Evolutionary conservation across 139 green algal genomes (phyloP), one percentile per base, ranked within the genome.

Genomic region (Bryopsis sp.): DNA sequence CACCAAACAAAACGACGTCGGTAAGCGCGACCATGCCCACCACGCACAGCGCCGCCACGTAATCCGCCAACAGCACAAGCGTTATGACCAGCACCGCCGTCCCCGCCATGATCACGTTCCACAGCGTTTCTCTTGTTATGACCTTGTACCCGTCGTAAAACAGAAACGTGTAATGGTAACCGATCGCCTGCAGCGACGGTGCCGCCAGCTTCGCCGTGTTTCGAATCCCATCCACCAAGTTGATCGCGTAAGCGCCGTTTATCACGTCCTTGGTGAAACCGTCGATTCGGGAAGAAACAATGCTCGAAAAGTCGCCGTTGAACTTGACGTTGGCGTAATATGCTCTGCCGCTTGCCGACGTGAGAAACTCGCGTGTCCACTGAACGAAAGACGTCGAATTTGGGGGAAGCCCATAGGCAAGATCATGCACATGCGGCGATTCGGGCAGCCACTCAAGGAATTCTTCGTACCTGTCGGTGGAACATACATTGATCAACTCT

Each of bases 121-220:
- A 58, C 2, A 83, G 34, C 1, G 74, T 75, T 47, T 79, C 71
- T 19, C 2, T 32, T 32, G 59, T 39, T 54, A 86, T 79, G 31
- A 62, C 62, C 34, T 78, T 75, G 74, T 81, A 86, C 36, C 78
- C 73, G 57, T 86, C 80, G 57, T 75, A 81, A 67, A 74, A 83
- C 3, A 74, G 64, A 58, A 76, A 39, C 54, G 64, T 47, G 74
- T 62, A 28, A 35, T 62, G 5, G 64, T 69, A 76, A 1, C 50
- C 62, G 26, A 73, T 73, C 37, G 72, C 19, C 2, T 57, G 59
- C 8, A 73, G 60, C n/a, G 29, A 64, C 11, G 48, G 67, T 7
- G 62, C 47, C 15, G 68, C 59, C 0, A 29, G 37, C 32, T 46
- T 35, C 15, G 43, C 57, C 24, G 72, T 73, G 48, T 50, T 57